Percentiles rank a stretch among this genome's conserved stretches.
phyloP scores from a whole-genome alignment of 1,284 basidiomycete genomes.

The Austroboletus rostrupii region DNA sequence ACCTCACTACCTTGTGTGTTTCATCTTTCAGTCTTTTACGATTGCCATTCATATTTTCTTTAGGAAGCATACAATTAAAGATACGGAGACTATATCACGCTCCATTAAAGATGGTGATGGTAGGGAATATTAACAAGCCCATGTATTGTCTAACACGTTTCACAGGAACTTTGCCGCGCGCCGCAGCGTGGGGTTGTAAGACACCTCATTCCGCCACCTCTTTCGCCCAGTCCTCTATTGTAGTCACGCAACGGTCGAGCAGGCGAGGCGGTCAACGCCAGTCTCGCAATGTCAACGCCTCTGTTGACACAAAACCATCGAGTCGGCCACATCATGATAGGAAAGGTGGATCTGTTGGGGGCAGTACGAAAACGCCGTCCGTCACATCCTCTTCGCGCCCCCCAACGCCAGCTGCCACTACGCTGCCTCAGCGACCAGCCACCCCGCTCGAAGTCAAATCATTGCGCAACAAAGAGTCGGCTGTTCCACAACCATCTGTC shows the following conservation, averaged over 20 bases:
- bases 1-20: constrained; percentile 81
- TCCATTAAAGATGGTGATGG: constrained; percentile 62
- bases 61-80: constrained; percentile 86
- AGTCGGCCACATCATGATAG: constrained; percentile 35
- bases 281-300: constrained; percentile 31
- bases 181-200: constrained; percentile 80
- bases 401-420: constrained; percentile 46
- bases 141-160: constrained; percentile 8
- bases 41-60: constrained; percentile 16
- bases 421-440: constrained; percentile 40
- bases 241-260: constrained; percentile 33
- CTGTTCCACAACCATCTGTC: constrained; percentile 36
- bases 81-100: constrained; percentile 64
- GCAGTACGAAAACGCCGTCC: constrained; percentile 42
- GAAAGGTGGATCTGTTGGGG: constrained; percentile 31
- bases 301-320: constrained; percentile 36
- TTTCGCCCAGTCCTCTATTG: constrained; percentile 22
- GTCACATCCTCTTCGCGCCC: constrained; percentile 63
- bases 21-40: constrained; percentile 5
- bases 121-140: constrained; percentile 29
- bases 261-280: constrained; percentile 43
- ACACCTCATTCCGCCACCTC: constrained; percentile 24
- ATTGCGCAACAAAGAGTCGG: constrained; percentile 38
- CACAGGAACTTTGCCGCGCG: constrained; percentile 62
- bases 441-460: constrained; percentile 45